Conservation (phyloP, 805 yeast genomes). For the Blastobotrys muscicola region DNA sequence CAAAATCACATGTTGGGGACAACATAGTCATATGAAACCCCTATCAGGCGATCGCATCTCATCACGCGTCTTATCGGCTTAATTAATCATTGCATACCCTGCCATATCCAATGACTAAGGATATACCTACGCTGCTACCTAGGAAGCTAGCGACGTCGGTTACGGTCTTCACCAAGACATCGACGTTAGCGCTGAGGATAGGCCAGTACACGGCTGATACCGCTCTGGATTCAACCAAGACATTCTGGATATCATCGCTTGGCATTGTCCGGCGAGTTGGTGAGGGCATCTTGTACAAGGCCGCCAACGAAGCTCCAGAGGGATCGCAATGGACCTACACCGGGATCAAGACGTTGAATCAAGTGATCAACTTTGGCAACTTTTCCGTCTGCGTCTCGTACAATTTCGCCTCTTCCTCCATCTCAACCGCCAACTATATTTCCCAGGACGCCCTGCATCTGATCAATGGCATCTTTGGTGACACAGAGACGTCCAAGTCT, state of each 20-base stretch:
- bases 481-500: constrained; percentile 26
- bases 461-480: constrained; percentile 24
- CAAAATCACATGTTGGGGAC: too few relatives aligned
- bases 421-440: constrained; percentile 16
- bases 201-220: constrained; percentile 23
- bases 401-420: constrained; percentile 20
- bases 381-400: constrained; percentile 23
- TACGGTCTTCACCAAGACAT: constrained; percentile 19
- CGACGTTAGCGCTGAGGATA: constrained; percentile 22
- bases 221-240: constrained; percentile 19
- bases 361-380: constrained; percentile 21
- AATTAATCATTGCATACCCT: neutral
- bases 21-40: neutral
- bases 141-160: constrained; percentile 18
- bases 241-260: constrained; percentile 19
- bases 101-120: neutral
- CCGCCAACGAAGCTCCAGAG: constrained; percentile 24
- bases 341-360: constrained; percentile 16
- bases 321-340: constrained; percentile 17
- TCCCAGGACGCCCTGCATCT: constrained; percentile 25
- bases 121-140: constrained; percentile 19
- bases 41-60: neutral
- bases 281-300: constrained; percentile 22
- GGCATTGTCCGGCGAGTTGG: constrained; percentile 22
- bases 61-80: neutral